phyloP scores from a whole-genome alignment of 1,284 basidiomycete genomes.

The Puccinia horiana region DNA sequence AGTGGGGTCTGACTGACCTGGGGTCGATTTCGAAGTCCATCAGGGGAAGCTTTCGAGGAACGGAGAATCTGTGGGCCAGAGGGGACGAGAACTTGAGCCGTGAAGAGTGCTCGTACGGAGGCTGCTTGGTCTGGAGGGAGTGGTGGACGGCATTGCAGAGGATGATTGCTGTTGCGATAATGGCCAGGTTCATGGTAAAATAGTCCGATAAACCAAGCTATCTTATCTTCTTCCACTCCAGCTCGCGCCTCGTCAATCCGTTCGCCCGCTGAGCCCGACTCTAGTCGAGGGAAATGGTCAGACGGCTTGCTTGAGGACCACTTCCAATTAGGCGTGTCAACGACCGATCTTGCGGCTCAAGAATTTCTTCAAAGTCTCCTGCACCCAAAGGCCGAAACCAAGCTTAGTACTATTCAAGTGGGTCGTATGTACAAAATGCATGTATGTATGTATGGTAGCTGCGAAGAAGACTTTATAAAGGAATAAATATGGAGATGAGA shows the following conservation, averaged over 20 bases:
- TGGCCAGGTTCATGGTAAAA: background rate
- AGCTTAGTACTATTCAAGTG: no score
- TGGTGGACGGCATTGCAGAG: background rate
- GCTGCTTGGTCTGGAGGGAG: background rate
- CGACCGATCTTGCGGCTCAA: no score
- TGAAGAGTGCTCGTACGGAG: background rate
- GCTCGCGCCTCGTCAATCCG: no score
- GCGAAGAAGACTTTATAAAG: no score
- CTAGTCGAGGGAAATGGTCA: background rate
- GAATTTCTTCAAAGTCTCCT: no score
- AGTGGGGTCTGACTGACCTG: background rate
- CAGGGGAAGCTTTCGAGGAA: slow-evolving; percentile 6
- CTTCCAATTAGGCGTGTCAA: no score
- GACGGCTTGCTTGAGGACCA: no score
- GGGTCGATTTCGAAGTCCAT: slow-evolving; percentile 3
- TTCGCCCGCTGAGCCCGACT: background rate
- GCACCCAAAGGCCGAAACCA: no score
- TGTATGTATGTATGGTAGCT: no score
- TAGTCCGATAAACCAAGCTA: no score
- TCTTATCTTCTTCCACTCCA: background rate
- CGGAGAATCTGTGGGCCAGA: background rate
- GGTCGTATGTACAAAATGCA: no score
- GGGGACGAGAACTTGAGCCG: slow-evolving; percentile 6
- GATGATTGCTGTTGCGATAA: background rate
- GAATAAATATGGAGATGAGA: no score